Conservation (phyloP, 2,329 filamentous ascomycete genomes). For the Ramichloridium luteum region DNA sequence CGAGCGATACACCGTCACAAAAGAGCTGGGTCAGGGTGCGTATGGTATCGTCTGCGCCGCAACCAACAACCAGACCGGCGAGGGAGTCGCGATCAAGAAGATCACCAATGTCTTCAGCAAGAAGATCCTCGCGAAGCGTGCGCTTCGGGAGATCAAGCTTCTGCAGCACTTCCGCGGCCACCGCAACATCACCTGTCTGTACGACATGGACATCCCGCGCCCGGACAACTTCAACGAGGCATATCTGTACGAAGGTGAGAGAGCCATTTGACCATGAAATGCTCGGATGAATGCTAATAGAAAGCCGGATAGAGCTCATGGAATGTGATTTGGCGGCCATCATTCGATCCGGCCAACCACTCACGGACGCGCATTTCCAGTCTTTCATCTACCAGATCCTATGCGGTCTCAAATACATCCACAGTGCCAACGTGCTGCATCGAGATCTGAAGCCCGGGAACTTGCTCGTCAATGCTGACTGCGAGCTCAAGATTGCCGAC, state of each 20-base stretch:
- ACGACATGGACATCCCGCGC: slow-evolving; percentile 97
- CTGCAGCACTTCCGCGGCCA: slow-evolving; percentile 81
- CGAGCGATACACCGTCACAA: slow-evolving; percentile 95
- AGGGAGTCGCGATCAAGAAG: slow-evolving; percentile 98
- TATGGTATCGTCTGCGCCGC: slow-evolving; percentile 98
- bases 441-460: slow-evolving; percentile 96
- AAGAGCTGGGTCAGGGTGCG: slow-evolving; percentile 94
- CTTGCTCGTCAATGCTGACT: slow-evolving; percentile 94
- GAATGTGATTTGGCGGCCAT: slow-evolving; percentile 97
- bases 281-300: background rate
- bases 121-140: slow-evolving; percentile 97
- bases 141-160: slow-evolving; percentile 94
- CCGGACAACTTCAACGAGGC: slow-evolving; percentile 98
- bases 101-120: slow-evolving; percentile 99
- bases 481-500: slow-evolving; percentile 98
- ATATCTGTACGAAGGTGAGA: slow-evolving; percentile 89
- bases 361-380: slow-evolving; percentile 98
- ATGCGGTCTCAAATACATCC: slow-evolving; percentile 96
- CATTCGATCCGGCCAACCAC: slow-evolving; percentile 88
- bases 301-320: slow-evolving; percentile 71
- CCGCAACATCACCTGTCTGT: slow-evolving; percentile 78
- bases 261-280: background rate
- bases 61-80: slow-evolving; percentile 76
- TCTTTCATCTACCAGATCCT: slow-evolving; percentile 99
- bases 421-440: slow-evolving; percentile 95